Evolutionary conservation across 225 moss, liverwort and hornwort genomes (phyloP), one percentile per base, ranked within the genome.

Genomic region (Pleurozium schreberi): DNA sequence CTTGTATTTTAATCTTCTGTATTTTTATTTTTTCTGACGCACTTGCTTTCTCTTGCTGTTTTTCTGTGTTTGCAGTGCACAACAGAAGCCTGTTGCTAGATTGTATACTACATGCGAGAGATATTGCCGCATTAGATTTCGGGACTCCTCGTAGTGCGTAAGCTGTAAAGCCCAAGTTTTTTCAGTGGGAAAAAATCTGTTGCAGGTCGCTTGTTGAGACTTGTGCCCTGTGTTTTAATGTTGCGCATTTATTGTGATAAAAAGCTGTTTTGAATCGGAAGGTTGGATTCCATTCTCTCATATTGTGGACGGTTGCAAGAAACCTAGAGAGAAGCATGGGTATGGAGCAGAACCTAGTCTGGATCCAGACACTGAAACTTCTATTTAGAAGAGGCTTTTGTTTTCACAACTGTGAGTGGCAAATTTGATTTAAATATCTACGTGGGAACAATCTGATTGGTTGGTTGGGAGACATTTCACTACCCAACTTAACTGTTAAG

Each of bases 21-120:
- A 11, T 8, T 57, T 26, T 28, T n/a, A n/a, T 83, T 62, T 17
- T 60, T 86, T 28, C 68, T 90, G 84, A 89, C n/a, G 21, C 31
- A 55, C 11, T 30, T 81, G 18, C 61, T 84, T 20, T 19, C 28
- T 84, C 55, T 57, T 85, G 58, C 26, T 90, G 87, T 73, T 82
- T 40, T 75, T 23, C 38, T 86, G 59, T 89, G 65, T 76, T 85
- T 88, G 88, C 93, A 93, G 93, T 88, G 85, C 81, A 79, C 79
- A 43, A 84, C 89, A 84, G 84, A 88, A 85, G 47, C 85, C 65
- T 81, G 79, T 88, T 87, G 47, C 66, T 94, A 92, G 91, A 87
- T 92, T 94, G 91, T 94, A 91, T 89, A 91, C 90, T 94, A 92
- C 71, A 85, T 89, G 90, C 90, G 80, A 88, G 85, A 87, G 83